Conservation (phyloP, 1,284 basidiomycete species). For the Ceratobasidium theobromae region DNA sequence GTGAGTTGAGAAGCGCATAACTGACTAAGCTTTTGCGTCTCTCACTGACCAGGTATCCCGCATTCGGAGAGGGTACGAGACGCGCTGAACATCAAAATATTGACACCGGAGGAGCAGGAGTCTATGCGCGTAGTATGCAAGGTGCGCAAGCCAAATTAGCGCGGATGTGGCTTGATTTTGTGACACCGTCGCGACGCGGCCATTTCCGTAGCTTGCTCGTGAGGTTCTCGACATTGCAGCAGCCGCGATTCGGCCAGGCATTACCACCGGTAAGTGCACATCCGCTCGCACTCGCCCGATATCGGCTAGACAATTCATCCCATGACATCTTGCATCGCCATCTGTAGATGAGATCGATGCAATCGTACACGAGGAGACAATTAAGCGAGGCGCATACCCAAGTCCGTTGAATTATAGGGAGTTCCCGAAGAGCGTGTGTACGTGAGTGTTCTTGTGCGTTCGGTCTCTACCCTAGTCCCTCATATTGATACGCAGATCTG, state of each 20-base stretch:
- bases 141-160: conserved; percentile 50
- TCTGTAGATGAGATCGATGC: conserved; percentile 87
- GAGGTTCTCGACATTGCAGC: conserved; percentile 93
- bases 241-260: conserved; percentile 79
- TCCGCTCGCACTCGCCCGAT: background rate
- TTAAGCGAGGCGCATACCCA: conserved; percentile 92
- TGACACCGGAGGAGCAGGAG: conserved; percentile 67
- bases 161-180: background rate
- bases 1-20: conserved; percentile 6
- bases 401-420: conserved; percentile 90
- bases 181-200: background rate
- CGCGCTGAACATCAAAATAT: conserved; percentile 65
- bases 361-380: conserved; percentile 91
- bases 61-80: conserved; percentile 56
- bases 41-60: conserved; percentile 57
- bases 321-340: background rate
- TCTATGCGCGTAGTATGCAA: conserved; percentile 77
- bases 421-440: conserved; percentile 97
- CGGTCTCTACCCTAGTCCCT: conserved; percentile 25
- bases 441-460: conserved; percentile 55
- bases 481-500: conserved; percentile 55
- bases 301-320: background rate
- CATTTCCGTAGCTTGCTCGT: conserved; percentile 65
- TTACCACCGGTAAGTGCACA: conserved; percentile 63
- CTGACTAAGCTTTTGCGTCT: conserved; percentile 29